Evolutionary conservation across 306 rosid species (phyloP), one percentile per base, ranked within the genome.

Genomic region (Cajanus cajan): DNA sequence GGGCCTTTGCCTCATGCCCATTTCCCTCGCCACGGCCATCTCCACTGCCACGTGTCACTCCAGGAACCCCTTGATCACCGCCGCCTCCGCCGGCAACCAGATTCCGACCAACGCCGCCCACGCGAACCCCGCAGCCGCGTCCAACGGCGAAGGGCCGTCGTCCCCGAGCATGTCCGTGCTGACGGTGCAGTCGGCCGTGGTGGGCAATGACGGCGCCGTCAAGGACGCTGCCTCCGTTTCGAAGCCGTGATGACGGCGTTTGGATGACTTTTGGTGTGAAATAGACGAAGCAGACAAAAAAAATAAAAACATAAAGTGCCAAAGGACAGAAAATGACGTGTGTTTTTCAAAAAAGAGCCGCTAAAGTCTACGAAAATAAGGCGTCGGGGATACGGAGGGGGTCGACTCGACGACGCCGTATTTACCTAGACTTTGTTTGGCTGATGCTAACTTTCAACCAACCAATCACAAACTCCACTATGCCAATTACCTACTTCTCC

Each of bases 1-100:
- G 39, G 97, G 97, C 2, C 92, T 93, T 16, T 93, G 97, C 82
- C 93, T 93, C 69, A 93, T 93, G 97, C 96, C 97, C 22, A 93
- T 93, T 52, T 93, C 97, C 4, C 82, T 93, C 1, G 97, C 97
- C 54, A 93, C 97, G 1, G 96, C 97, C 0, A 90, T 93, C 43
- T 92, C 97, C n/a, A 85, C 96, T 11, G 87, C 94, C 87, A 89
- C 97, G 40, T 89, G 91, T 87, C 92, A 87, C 87, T 22, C 90
- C 51, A 80, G 94, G 78, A 90, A 79, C 84, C 88, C 90, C 13
- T 4, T 88, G 79, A 64, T 85, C 37, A 70, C 57, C 75, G 5
- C 12, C 37, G 67, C 43, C 66, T 2, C 34, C 68, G 37, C 6
- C 52, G 3, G 2, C 51, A 21, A 25, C 36, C 78, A 57, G 24